Evolutionary conservation across 164 flowering plant species (phyloP).

Genomic region (Dillenia suffruticosa): DNA sequence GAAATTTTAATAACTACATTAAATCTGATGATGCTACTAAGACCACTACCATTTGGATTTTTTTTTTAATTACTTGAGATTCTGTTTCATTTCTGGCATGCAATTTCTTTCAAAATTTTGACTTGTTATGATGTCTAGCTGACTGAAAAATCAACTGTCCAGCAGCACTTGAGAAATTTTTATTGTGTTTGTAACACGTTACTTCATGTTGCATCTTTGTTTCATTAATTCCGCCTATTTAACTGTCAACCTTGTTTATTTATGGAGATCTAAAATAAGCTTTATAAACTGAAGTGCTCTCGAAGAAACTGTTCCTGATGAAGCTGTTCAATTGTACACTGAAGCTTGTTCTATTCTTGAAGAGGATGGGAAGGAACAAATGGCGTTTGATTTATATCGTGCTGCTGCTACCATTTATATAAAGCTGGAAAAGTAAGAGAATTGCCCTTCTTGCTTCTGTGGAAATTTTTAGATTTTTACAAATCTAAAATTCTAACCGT

Average conservation of each 20-base stretch:
- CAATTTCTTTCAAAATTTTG: no score
- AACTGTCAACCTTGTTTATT: not conserved
- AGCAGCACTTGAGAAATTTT: no score
- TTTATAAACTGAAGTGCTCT: constrained; percentile 44
- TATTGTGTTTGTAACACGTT: not conserved
- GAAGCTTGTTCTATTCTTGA: constrained; percentile 85
- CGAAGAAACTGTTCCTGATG: constrained; percentile 75
- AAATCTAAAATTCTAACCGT: no score
- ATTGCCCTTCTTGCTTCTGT: not conserved
- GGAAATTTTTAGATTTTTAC: no score
- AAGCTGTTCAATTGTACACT: constrained; percentile 66
- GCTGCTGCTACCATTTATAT: constrained; percentile 70
- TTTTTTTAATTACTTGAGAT: no score
- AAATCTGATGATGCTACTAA: no score
- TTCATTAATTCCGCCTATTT: not conserved
- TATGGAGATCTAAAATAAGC: not conserved
- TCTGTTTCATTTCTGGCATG: no score
- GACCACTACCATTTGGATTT: no score
- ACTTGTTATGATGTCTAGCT: no score
- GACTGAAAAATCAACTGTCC: no score
- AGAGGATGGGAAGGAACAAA: constrained; percentile 92
- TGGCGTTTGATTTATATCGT: constrained; percentile 97
- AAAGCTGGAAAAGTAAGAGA: constrained; percentile 78
- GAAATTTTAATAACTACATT: no score
- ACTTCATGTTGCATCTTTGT: not conserved